These are phyloP conservation scores for Malassezia furfur DNA, from an alignment of 1,284 basidiomycete species.

Conservation along the genomic window DNA sequence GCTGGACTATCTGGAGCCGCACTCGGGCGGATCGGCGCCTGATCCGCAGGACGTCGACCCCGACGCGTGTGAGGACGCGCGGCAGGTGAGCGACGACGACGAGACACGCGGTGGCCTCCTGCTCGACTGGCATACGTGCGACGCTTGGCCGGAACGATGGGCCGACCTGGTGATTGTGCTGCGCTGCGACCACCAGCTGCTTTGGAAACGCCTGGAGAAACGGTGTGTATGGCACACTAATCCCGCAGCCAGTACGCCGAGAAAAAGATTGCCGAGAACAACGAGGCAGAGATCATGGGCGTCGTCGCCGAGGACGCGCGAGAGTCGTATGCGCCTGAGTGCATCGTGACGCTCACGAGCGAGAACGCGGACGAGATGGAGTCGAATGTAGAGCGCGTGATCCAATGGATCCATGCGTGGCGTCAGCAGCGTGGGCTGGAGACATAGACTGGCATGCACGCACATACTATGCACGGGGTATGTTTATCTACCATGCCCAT, in stretches of 20 bases:
- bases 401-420: conserved; percentile 78
- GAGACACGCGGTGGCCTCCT: conserved; percentile 59
- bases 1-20: conserved; percentile 36
- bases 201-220: conserved; percentile 91
- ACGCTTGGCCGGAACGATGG: conserved; percentile 91
- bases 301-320: conserved; percentile 79
- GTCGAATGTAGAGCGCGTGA: conserved; percentile 71
- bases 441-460: background rate
- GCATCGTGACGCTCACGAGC: conserved; percentile 75
- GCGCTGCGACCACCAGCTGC: conserved; percentile 70
- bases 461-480: conserved; percentile 3
- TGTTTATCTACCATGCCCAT: conserved; percentile 32
- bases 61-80: conserved; percentile 16
- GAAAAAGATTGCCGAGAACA: conserved; percentile 96
- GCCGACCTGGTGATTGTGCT: conserved; percentile 91
- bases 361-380: conserved; percentile 73
- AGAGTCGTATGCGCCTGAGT: conserved; percentile 70
- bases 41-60: conserved; percentile 27
- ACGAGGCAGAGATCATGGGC: conserved; percentile 96
- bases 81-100: conserved; percentile 18
- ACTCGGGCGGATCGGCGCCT: conserved; percentile 31
- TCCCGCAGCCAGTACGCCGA: conserved; percentile 65
- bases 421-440: conserved; percentile 52
- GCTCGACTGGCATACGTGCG: conserved; percentile 95
- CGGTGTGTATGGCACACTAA: conserved; percentile 54